Evolutionary conservation across 805 yeast genomes (phyloP), one percentile per base, ranked within the genome.

Genomic region (Geotrichum ghanense): DNA sequence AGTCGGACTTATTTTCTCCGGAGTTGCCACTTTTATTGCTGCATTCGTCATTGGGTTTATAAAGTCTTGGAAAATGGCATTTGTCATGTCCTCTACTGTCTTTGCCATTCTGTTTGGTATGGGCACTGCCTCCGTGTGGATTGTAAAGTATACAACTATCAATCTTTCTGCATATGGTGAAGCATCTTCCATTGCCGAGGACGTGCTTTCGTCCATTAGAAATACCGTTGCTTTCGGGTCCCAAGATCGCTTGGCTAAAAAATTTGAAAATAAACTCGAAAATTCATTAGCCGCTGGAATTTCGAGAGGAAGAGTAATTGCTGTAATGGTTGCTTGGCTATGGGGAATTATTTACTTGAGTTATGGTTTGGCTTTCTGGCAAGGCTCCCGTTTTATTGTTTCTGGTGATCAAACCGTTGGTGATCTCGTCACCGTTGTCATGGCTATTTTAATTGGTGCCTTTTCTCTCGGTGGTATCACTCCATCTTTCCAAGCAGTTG

Each of bases 301-400:
- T 50, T 51, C 52, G 48, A 55, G 59, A 37, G 66, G 60, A 21
- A 39, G 54, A 14, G 49, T 65, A 2, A 49, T 64, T 34, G 58
- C 66, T 12, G 22, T 57, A 37, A 63, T 67, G 69, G 54, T 64
- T 12, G 70, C 66, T 6, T 43, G 55, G n/a, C 55, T 67, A n/a
- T 65, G 68, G 67, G 50, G 61, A 2, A 55, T 58, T 5, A 53
- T 66, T 41, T 68, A 64, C 52, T 53, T 56, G 46, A 58, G 62
- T 19, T 70, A 68, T 47, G 69, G 71, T 3, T 53, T 69, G 19
- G 62, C 72, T 0, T 68, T 64, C 50, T 68, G 72, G 71, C 66
- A 67, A 46, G 72, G 72, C 3, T 64, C 71, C 3, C 59, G 72
- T 17, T 50, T 67, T 25, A 54, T 66, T 31, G 66, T 56, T 10